phyloP scores from a whole-genome alignment of 768 basidiomycete genomes.

The Gymnopilus junonius region DNA sequence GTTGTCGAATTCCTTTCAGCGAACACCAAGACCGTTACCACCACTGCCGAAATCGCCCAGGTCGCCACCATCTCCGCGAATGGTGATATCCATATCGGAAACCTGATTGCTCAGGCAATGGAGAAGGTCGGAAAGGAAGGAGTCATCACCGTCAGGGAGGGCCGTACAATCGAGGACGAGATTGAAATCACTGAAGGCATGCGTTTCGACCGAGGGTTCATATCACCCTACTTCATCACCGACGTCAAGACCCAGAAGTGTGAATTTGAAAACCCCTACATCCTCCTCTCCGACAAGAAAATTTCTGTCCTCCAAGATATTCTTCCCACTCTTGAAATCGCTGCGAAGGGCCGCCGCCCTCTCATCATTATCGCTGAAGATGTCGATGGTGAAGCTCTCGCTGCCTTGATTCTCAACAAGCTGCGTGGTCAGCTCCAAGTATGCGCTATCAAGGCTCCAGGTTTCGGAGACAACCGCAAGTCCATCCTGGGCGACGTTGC shows the following conservation, averaged over 20 bases:
- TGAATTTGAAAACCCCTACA: conserved; percentile 95
- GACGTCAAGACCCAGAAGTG: conserved; percentile 96
- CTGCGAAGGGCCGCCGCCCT: conserved; percentile 82
- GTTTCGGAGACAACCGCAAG: conserved; percentile 99
- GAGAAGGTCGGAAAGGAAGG: conserved; percentile 99
- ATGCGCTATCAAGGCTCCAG: conserved; percentile 94
- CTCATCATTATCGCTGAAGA: conserved; percentile 98
- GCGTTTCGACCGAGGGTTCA: conserved; percentile 99
- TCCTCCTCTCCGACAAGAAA: conserved; percentile 97
- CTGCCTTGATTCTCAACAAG: conserved; percentile 98
- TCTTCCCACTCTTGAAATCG: conserved; percentile 85
- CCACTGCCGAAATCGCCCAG: conserved; percentile 96
- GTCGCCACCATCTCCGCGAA: conserved; percentile 93
- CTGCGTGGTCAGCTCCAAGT: conserved; percentile 97
- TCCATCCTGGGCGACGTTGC: conserved; percentile 96
- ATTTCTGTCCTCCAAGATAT: conserved; percentile 95
- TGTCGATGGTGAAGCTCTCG: conserved; percentile 96
- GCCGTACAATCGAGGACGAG: conserved; percentile 96
- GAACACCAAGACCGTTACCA: conserved; percentile 94
- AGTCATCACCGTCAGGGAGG: conserved; percentile 99
- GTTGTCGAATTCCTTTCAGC: conserved; percentile 89
- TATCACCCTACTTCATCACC: conserved; percentile 98
- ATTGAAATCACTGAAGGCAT: conserved; percentile 99
- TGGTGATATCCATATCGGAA: conserved; percentile 86
- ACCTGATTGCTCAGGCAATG: conserved; percentile 97